Evolutionary conservation across 1,284 basidiomycete species (phyloP), one percentile per base, ranked within the genome.

Genomic region (Vanrija pseudolonga): DNA sequence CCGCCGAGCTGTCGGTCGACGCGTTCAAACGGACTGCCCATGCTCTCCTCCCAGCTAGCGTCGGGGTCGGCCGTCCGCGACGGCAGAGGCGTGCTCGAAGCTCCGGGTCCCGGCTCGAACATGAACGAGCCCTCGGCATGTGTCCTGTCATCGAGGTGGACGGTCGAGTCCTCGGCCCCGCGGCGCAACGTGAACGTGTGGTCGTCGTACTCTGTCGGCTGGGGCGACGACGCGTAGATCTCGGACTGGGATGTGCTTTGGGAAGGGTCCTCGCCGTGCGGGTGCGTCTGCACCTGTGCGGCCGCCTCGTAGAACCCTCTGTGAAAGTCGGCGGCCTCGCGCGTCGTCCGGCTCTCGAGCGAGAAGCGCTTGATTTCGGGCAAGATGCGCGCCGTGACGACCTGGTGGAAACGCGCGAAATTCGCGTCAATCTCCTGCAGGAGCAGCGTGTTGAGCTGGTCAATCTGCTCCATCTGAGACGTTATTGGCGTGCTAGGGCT

Each of bases 271-370:
- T 32, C 32, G 2, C 32, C 32, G 9, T 32, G 58, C 47, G 15
- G 51, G 45, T 14, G 59, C 56, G 22, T 51, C 57, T 11, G 43
- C 19, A 43, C 24, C n/a, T 57, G 51, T 4, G 44, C 50, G 3
- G 55, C 64, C 15, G 52, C 49, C 4, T 94, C 90, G 71, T 90
- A 97, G 80, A 97, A 97, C 1, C 87, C 86, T n/a, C 87, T 86
- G 93, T 93, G 97, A 73, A 96, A 96, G 87, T 92, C 61, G n/a
- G 91, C 90, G 24, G 89, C 88, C 62, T 94, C 89, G 64, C 90
- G 81, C 18, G 92, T 90, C 6, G 90, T 88, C 64, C 91, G 86
- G 22, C 89, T 90, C 19, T 85, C 88, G 17, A 90, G 84, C 0
- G 90, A 85, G 76, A 90, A 96, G 45, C 87, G 82, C 72, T 92